Base-by-base conservation (phyloP, 306 rosid genomes). In the Phaseolus lunatus region DNA sequence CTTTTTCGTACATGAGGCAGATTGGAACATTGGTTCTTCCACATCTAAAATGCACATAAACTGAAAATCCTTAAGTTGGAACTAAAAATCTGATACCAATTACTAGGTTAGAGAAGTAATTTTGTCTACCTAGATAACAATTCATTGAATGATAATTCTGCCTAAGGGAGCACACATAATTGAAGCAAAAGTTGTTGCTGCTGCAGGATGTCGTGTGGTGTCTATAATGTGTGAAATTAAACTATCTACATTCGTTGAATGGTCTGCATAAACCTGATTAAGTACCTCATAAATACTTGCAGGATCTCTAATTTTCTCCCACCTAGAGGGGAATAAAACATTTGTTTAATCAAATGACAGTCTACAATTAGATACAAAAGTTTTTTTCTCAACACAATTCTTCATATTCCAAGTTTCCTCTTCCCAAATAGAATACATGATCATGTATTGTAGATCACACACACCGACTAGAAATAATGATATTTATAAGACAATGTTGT, bases 1-100 rank as follows among this genome's bases (percentile, higher is more conserved):
- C 97, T 82, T 90, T 95, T 27, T 97, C 98, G 22, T 95, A 95
- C 90, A 92, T 84, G 71, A 95, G 96, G 77, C 95, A 90, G 31
- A 95, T 85, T 5, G 96, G 95, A 65, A 92, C 72, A 11, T 85
- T 67, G 75, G 76, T 95, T 70, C 5, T 62, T 70, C 70, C 82
- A 80, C 96, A 95, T 81, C 98, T 95, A 63, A 37, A 65, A 50
- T 59, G 44, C 23, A 67, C 58, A 84, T 50, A 66, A 19, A 45
- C 70, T 8, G 37, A 63, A 73, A 63, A 71, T 19, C 37, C 49
- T 81, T 39, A 64, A 48, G 24, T 67, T 26, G 52, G 9, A 75
- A 33, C 63, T 24, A 27, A 19, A 26, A 54, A 49, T 58, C 22
- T 24, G 29, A 7, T 24, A 13, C 67, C 58, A 19, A 19, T 5